Percentiles rank a stretch among this genome's conserved stretches.
These are phyloP conservation scores for Diaporthe australafricana DNA, from an alignment of 2,329 filamentous ascomycete species.

Conservation along the genomic window DNA sequence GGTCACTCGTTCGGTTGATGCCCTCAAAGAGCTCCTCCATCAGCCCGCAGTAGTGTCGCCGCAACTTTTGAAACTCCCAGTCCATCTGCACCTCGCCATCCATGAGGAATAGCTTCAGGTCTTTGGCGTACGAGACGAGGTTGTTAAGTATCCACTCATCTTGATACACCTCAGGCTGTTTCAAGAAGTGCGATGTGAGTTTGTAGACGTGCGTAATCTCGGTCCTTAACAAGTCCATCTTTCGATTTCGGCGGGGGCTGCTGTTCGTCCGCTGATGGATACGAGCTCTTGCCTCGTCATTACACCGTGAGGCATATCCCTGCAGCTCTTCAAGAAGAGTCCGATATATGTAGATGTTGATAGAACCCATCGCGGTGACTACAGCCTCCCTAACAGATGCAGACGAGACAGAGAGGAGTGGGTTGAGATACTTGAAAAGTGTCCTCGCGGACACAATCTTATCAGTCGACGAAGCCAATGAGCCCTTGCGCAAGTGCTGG, in stretches of 20 bases:
- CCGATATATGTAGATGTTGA: constrained; percentile 93
- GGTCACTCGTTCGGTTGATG: constrained; percentile 86
- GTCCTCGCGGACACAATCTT: constrained; percentile 90
- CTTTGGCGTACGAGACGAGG: constrained; percentile 88
- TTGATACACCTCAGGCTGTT: constrained; percentile 80
- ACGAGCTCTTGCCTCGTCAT: constrained; percentile 86
- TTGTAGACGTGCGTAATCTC: constrained; percentile 98
- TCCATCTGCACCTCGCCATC: constrained; percentile 95
- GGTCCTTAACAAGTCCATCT: constrained; percentile 87
- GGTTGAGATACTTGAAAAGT: constrained; percentile 91
- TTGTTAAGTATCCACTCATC: constrained; percentile 94
- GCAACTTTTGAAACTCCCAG: constrained; percentile 91
- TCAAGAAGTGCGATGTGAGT: constrained; percentile 89
- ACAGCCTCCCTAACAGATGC: constrained; percentile 88
- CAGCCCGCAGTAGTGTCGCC: constrained; percentile 93
- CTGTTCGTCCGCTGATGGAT: constrained; percentile 90
- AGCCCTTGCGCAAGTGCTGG: constrained; percentile 86
- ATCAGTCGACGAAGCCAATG: constrained; percentile 74
- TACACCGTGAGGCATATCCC: constrained; percentile 85
- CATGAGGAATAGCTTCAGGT: constrained; percentile 93
- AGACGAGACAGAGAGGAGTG: constrained; percentile 83
- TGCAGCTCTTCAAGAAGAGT: constrained; percentile 91
- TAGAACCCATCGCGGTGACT: constrained; percentile 90
- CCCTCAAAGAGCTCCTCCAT: constrained; percentile 94
- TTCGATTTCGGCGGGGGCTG: constrained; percentile 82